These are phyloP conservation scores for Psilocybe sp. DNA, from an alignment of 768 basidiomycete species.

Conservation along the genomic window DNA sequence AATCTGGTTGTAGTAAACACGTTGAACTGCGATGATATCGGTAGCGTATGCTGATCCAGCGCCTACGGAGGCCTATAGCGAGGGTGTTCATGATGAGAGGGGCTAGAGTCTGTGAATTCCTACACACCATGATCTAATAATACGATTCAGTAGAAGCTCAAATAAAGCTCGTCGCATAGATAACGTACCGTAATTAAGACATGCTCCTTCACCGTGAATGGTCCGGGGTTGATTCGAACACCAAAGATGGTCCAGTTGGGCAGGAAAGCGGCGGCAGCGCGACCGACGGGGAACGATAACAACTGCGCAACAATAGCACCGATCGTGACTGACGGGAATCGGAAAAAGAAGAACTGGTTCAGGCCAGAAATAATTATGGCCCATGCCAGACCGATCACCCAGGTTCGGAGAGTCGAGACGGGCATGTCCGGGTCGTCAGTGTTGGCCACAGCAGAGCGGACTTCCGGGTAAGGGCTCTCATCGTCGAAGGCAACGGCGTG, in stretches of 20 bases:
- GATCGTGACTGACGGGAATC: constrained; percentile 36
- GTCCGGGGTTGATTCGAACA: constrained; percentile 67
- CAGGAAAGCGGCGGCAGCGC: constrained; percentile 48
- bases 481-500: constrained; percentile 41
- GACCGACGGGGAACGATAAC: constrained; percentile 67
- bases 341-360: constrained; percentile 57
- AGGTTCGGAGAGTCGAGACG: constrained; percentile 46
- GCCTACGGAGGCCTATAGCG: constrained; percentile 54
- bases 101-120: constrained; percentile 13
- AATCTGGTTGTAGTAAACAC: constrained; percentile 59
- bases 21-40: constrained; percentile 67
- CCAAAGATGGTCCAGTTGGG: constrained; percentile 60
- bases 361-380: constrained; percentile 55
- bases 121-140: constrained; percentile 34
- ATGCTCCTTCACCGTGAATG: constrained; percentile 76
- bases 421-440: constrained; percentile 62
- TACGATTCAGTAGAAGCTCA: background rate
- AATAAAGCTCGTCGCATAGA: background rate
- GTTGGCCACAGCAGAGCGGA: constrained; percentile 66
- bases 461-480: constrained; percentile 80
- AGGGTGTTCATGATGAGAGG: background rate
- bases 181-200: constrained; percentile 51
- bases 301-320: constrained; percentile 63
- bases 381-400: constrained; percentile 53
- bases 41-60: constrained; percentile 66